A percentile compares a stretch with the other conserved stretches of the same genome.
Evolutionary conservation across 208 protist species (phyloP).

Genomic region (Crithidia thermophila): DNA sequence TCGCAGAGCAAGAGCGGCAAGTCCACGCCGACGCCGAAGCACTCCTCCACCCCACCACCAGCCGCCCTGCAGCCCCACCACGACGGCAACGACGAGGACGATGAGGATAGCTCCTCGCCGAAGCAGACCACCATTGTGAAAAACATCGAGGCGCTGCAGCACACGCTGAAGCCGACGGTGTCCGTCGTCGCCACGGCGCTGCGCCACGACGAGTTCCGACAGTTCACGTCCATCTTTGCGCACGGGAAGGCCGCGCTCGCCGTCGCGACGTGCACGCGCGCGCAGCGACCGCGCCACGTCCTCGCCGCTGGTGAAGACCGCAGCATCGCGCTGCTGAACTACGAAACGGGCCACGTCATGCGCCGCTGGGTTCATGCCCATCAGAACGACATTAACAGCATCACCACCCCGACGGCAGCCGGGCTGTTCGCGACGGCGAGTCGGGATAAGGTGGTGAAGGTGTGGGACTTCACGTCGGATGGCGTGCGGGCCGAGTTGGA

Average conservation of each 20-base stretch:
- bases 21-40: not conserved
- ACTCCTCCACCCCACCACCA: conserved; percentile 1
- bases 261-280: conserved; percentile 57
- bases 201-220: conserved; percentile 47
- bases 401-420: conserved; percentile 50
- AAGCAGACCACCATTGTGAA: conserved; percentile 29
- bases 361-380: conserved; percentile 61
- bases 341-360: conserved; percentile 68
- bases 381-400: conserved; percentile 53
- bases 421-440: conserved; percentile 60
- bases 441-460: conserved; percentile 66
- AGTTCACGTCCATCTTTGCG: conserved; percentile 59
- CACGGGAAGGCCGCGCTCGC: conserved; percentile 37
- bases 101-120: not conserved
- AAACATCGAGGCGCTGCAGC: conserved; percentile 55
- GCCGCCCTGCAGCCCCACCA: not conserved
- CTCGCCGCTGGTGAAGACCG: conserved; percentile 66
- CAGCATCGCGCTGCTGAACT: conserved; percentile 59
- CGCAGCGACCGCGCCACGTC: conserved; percentile 46
- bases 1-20: conserved; percentile 26
- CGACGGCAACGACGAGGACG: not conserved
- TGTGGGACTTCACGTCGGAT: conserved; percentile 57
- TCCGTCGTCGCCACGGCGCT: conserved; percentile 34
- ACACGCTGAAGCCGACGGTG: conserved; percentile 50
- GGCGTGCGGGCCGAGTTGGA: conserved; percentile 39